Percentiles rank a stretch among this genome's conserved stretches.
These are phyloP conservation scores for Colletotrichum lini DNA, from an alignment of 2,329 filamentous ascomycete genomes.

Conservation along the genomic window DNA sequence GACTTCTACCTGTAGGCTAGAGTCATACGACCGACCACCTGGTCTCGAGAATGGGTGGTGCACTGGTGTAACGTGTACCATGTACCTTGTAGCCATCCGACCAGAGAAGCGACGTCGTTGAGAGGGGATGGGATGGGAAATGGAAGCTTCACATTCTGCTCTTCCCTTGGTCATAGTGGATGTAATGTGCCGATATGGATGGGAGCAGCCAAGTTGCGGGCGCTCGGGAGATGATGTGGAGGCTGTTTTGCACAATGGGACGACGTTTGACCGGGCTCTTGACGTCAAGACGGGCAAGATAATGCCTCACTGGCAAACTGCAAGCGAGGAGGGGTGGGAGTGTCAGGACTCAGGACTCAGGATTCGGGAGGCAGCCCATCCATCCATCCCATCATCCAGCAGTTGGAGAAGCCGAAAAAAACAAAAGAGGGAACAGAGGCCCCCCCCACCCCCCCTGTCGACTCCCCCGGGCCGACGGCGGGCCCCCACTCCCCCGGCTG, in stretches of 20 bases:
- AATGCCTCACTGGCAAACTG: constrained; percentile 28
- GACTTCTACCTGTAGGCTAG: too few relatives aligned
- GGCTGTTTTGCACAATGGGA: not conserved
- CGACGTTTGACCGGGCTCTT: constrained; percentile 2
- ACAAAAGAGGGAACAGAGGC: too few relatives aligned
- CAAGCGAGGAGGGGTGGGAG: not conserved
- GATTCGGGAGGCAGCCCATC: constrained; percentile 1
- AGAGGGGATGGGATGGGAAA: constrained; percentile 4
- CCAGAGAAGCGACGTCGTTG: too few relatives aligned
- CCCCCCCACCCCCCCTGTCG: too few relatives aligned
- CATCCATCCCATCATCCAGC: not conserved
- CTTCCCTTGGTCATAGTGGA: not conserved
- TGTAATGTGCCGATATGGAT: not conserved
- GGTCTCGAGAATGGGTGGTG: too few relatives aligned
- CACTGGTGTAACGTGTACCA: too few relatives aligned
- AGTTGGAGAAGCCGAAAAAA: not conserved
- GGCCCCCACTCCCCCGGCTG: not conserved
- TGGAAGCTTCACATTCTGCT: not conserved
- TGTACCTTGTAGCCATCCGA: too few relatives aligned
- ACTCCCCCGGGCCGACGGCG: not conserved
- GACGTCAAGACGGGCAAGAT: constrained; percentile 10
- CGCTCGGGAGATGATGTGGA: constrained; percentile 33
- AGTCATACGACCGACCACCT: too few relatives aligned
- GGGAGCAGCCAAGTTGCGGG: constrained; percentile 28
- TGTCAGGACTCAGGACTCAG: not conserved